These are phyloP conservation scores for Neoboletus brunneissimus DNA, from an alignment of 768 basidiomycete genomes.

Conservation along the genomic window DNA sequence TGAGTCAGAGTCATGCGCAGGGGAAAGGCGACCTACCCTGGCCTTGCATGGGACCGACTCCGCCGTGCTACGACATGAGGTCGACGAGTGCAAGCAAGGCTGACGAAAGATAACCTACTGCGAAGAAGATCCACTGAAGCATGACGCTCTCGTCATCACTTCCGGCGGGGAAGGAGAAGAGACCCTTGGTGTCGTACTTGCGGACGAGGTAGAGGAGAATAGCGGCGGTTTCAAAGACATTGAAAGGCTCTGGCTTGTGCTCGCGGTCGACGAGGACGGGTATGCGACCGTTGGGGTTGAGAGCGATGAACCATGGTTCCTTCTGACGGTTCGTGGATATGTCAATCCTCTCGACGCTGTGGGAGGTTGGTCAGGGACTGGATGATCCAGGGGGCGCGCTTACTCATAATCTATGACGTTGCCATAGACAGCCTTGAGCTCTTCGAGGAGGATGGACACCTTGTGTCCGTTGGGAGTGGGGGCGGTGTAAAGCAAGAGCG, in stretches of 20 bases:
- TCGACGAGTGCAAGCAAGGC: neutral
- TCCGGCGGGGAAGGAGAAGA: constrained; percentile 64
- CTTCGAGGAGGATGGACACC: constrained; percentile 56
- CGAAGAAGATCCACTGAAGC: constrained; percentile 87
- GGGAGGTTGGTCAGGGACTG: neutral
- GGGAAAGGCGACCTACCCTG: constrained; percentile 37
- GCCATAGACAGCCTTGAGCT: constrained; percentile 55
- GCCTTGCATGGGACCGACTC: constrained; percentile 87
- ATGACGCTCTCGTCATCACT: constrained; percentile 63
- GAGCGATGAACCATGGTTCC: constrained; percentile 71
- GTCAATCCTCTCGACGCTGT: constrained; percentile 51
- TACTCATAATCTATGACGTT: constrained; percentile 49
- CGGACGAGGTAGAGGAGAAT: constrained; percentile 82
- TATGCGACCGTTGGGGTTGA: constrained; percentile 75
- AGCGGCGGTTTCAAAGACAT: constrained; percentile 74
- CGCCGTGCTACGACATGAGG: constrained; percentile 55
- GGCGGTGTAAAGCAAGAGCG: constrained; percentile 35
- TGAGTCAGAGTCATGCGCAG: constrained; percentile 6
- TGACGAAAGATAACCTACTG: constrained; percentile 38
- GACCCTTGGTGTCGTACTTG: constrained; percentile 74
- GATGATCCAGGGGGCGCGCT: constrained; percentile 2
- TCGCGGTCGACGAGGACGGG: constrained; percentile 62
- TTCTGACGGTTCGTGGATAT: constrained; percentile 73
- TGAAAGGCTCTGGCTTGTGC: constrained; percentile 51
- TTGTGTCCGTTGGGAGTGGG: constrained; percentile 61